Evolutionary conservation across 768 basidiomycete genomes (phyloP).

Genomic region (Hypholoma sublateritium): DNA sequence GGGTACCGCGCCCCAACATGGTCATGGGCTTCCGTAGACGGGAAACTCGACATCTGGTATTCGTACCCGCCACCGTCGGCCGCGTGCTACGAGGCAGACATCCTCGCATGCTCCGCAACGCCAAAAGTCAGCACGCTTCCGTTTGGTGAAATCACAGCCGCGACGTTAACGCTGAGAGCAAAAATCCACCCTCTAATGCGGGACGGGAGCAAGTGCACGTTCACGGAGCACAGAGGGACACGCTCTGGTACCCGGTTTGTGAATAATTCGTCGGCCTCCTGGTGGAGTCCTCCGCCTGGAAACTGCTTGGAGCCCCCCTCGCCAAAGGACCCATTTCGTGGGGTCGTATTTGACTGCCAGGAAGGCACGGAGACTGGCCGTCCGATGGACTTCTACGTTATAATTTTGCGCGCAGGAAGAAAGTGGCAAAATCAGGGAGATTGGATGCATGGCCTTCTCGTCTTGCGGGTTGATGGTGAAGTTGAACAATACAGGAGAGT

Average conservation of each 20-base stretch:
- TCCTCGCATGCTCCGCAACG: background rate
- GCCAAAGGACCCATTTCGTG: background rate
- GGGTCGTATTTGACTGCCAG: conserved; percentile 1
- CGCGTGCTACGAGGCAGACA: conserved; percentile 1
- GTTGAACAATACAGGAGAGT: conserved; percentile 3
- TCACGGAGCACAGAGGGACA: background rate
- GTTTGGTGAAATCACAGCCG: background rate
- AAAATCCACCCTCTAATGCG: conserved; percentile 7
- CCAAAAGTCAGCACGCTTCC: conserved; percentile 1
- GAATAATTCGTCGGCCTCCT: background rate
- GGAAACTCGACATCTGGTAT: background rate
- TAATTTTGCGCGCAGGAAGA: conserved; percentile 5
- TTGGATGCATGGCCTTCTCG: conserved; percentile 10
- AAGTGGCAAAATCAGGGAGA: conserved; percentile 6
- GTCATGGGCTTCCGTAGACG: conserved; percentile 11
- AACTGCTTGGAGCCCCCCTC: background rate
- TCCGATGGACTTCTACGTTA: conserved; percentile 2
- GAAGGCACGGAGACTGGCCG: conserved; percentile 1
- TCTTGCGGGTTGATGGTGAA: conserved; percentile 1
- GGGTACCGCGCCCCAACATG: conserved; percentile 11
- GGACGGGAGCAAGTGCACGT: conserved; percentile 1
- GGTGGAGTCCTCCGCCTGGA: background rate
- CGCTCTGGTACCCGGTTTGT: background rate
- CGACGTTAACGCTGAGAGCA: background rate
- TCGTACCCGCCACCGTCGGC: background rate